Base-by-base conservation (phyloP, 2,329 filamentous ascomycete species). In the Arthrobotrys conoides region DNA sequence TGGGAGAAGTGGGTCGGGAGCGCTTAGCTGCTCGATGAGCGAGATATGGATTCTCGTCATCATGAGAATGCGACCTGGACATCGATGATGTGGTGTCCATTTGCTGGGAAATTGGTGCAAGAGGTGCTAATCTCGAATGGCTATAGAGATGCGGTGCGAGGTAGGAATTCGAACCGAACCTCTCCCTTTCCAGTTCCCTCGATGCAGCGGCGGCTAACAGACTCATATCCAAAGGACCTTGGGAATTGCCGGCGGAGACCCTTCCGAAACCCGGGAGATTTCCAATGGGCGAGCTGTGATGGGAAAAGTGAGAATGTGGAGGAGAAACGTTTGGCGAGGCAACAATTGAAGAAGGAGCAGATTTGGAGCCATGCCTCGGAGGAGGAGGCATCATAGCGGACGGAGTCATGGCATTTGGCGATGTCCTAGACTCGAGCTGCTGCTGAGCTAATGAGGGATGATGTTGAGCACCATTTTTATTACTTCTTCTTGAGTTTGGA, bases 271-370 rank as follows among this genome's bases (percentile, higher is more conserved):
- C 87, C 6, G 88, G 87, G 78, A 90, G 84, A 77, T 87, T 88
- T 66, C 87, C 86, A 80, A 88, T 86, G 82, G 88, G 89, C 64
- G 87, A 87, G 57, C 88, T 87, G 83, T 89, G 90, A 80, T 86
- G 88, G 71, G 88, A 87, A 71, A 80, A 81, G 87, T 92, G 97
- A 0, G 93, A 94, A 85, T 97, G 93, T 63, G 96, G 95, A 61
- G 96, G 96, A 20, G 95, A 98, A 64, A 97, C 93, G 84, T 97
- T 97, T 57, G 95, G 95, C n/a, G 95, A 98, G 71, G 88, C 93
- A 71, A 97, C 87, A 79, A 93, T 91, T 14, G 95, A 97, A 14
- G 90, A 90, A 10, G 95, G 95, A 16, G 95, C 94, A 36, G 94
- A 97, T 83, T 93, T 92, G 80, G 95, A 93, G 80, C 94, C 91